These are phyloP conservation scores for Candida succiphila DNA, from an alignment of 805 yeast species.

Conservation along the genomic window DNA sequence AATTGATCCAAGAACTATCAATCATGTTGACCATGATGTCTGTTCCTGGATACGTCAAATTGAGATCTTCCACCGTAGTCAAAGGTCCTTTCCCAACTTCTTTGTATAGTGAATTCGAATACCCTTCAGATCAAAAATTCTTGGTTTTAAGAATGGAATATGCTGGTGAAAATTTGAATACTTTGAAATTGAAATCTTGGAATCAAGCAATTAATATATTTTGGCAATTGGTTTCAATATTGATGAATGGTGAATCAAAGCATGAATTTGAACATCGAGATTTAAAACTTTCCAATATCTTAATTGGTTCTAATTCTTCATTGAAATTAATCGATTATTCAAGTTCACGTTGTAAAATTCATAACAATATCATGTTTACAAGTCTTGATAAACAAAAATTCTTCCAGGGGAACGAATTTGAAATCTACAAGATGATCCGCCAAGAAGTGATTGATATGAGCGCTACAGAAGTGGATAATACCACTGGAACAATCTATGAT, in stretches of 20 bases:
- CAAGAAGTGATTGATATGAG: constrained; percentile 8
- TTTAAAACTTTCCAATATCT: constrained; percentile 54
- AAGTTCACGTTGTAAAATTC: constrained; percentile 34
- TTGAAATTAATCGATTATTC: constrained; percentile 39
- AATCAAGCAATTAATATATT: constrained; percentile 33
- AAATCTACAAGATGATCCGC: constrained; percentile 50
- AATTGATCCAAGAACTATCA: constrained; percentile 36
- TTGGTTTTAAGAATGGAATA: constrained; percentile 27
- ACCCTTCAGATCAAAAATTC: constrained; percentile 22
- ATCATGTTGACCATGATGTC: constrained; percentile 30
- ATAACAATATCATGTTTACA: constrained; percentile 29
- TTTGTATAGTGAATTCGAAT: constrained; percentile 36
- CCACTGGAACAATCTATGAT: constrained; percentile 23
- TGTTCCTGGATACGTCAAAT: constrained; percentile 31
- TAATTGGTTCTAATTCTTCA: neutral
- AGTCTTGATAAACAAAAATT: constrained; percentile 58
- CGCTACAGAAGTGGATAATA: neutral
- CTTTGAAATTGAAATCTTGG: constrained; percentile 29
- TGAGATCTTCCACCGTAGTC: constrained; percentile 35
- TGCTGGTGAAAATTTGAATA: constrained; percentile 35
- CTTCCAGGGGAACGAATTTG: constrained; percentile 49
- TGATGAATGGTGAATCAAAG: constrained; percentile 41
- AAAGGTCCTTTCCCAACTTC: constrained; percentile 32
- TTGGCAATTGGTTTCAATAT: constrained; percentile 38
- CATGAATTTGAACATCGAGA: constrained; percentile 63